Evolutionary conservation across 2,329 filamentous ascomycete genomes (phyloP).

Genomic region (Colletotrichum camelliae): DNA sequence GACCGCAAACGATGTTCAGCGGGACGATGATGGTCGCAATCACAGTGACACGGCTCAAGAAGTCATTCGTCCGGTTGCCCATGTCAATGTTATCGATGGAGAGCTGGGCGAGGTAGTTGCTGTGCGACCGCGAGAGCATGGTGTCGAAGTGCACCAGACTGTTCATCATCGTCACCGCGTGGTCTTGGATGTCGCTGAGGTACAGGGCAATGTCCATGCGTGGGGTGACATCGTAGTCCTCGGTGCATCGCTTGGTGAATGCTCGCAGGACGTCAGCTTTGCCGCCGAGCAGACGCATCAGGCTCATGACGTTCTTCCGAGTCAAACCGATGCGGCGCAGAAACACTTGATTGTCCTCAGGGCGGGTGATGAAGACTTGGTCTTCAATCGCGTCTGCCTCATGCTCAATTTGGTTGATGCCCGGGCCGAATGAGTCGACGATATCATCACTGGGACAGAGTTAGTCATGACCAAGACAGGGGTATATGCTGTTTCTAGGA

Average conservation of each 20-base stretch:
- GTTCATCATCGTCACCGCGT: constrained; percentile 99
- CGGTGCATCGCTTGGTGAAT: constrained; percentile 98
- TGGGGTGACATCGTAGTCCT: constrained; percentile 93
- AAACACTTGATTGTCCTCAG: constrained; percentile 87
- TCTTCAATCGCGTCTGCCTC: constrained; percentile 95
- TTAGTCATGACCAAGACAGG: background rate
- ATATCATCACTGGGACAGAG: constrained; percentile 77
- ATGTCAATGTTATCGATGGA: constrained; percentile 90
- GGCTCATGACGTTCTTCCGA: constrained; percentile 91
- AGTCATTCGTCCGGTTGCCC: constrained; percentile 85
- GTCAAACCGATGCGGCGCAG: constrained; percentile 88
- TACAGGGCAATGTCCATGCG: constrained; percentile 97
- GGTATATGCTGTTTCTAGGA: too few relatives aligned
- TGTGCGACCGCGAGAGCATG: constrained; percentile 91
- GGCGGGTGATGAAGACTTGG: constrained; percentile 88
- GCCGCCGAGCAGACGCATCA: constrained; percentile 90
- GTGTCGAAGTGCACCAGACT: constrained; percentile 96
- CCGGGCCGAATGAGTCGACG: constrained; percentile 91
- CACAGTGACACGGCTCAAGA: constrained; percentile 93
- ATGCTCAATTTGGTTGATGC: constrained; percentile 84
- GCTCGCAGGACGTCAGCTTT: constrained; percentile 97
- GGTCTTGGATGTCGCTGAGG: constrained; percentile 96
- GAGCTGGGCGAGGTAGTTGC: constrained; percentile 94
- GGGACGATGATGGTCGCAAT: constrained; percentile 93
- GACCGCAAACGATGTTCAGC: constrained; percentile 86